Evolutionary conservation across 179 eudicot species (phyloP).

Genomic region (Heliamphora pulchella): DNA sequence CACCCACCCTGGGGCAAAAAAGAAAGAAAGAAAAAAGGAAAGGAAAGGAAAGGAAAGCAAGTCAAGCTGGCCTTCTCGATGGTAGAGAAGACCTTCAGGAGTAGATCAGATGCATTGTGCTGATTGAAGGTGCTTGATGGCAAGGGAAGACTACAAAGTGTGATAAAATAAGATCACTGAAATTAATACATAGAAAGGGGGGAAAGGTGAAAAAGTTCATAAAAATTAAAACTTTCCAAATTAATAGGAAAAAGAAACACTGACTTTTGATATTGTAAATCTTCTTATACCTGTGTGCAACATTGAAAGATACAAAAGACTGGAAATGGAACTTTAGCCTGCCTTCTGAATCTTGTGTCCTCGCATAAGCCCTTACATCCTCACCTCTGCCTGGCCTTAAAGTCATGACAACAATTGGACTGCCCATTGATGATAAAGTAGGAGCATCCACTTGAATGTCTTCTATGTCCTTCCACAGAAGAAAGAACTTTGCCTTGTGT

Average conservation of each 20-base stretch:
- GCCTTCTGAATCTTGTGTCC: conserved; percentile 75
- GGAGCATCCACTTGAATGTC: conserved; percentile 75
- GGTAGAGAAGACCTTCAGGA: not conserved
- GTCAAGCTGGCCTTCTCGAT: not conserved
- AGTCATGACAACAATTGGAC: conserved; percentile 74
- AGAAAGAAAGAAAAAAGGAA: not conserved
- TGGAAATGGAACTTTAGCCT: conserved; percentile 81
- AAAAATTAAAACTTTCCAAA: not conserved
- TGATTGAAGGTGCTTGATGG: not conserved
- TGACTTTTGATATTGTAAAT: not conserved
- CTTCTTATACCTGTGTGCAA: conserved; percentile 62
- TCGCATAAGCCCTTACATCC: conserved; percentile 94
- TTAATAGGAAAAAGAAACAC: not conserved
- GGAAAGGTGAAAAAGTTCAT: not conserved
- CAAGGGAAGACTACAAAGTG: not conserved
- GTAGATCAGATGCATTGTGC: not conserved
- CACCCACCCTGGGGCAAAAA: not conserved
- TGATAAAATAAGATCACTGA: not conserved
- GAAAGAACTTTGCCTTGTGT: conserved; percentile 77
- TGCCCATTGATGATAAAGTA: conserved; percentile 83
- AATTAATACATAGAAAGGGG: not conserved
- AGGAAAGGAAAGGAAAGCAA: not conserved
- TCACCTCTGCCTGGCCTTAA: conserved; percentile 74
- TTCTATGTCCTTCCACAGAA: conserved; percentile 94
- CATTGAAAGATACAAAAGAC: conserved; percentile 73